phyloP scores from a whole-genome alignment of 768 basidiomycete species.

The Boletales sp. region DNA sequence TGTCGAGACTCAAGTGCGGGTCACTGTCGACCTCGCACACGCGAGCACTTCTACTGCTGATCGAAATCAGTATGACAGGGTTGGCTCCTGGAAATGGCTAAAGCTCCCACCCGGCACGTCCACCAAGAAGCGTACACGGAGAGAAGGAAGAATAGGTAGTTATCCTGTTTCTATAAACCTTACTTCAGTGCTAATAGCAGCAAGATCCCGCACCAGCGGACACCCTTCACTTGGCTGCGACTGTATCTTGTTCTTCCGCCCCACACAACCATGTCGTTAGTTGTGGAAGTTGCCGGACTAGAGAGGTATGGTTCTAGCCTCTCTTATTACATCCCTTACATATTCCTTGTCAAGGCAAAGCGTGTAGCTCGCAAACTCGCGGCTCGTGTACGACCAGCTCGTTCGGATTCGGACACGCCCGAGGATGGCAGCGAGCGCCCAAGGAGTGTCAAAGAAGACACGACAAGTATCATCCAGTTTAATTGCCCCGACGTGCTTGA shows the following conservation, averaged over 20 bases:
- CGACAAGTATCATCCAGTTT: conserved; percentile 88
- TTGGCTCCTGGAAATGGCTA: conserved; percentile 91
- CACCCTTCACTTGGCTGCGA: conserved; percentile 66
- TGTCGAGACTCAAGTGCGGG: conserved; percentile 92
- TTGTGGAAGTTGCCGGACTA: conserved; percentile 84
- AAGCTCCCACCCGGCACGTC: conserved; percentile 77
- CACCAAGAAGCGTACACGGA: conserved; percentile 80
- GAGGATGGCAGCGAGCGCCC: conserved; percentile 52
- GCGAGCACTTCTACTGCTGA: conserved; percentile 57
- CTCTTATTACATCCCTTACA: conserved; percentile 6
- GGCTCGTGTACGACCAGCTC: conserved; percentile 73
- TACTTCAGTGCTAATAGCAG: conserved; percentile 16
- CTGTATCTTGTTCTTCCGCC: conserved; percentile 76
- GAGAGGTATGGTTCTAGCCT: conserved; percentile 56
- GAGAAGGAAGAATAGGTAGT: conserved; percentile 77
- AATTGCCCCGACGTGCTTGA: conserved; percentile 90
- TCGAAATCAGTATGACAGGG: conserved; percentile 64
- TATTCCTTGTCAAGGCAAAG: conserved; percentile 58
- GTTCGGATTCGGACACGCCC: conserved; percentile 68
- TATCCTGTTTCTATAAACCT: conserved; percentile 13
- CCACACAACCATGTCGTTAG: conserved; percentile 75
- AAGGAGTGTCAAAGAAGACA: conserved; percentile 52
- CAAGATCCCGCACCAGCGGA: conserved; percentile 67
- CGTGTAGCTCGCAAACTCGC: conserved; percentile 88
- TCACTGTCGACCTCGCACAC: conserved; percentile 76